Evolutionary conservation across 2,329 filamentous ascomycete species (phyloP), one percentile per base, ranked within the genome.

Genomic region (Colletotrichum sp.): DNA sequence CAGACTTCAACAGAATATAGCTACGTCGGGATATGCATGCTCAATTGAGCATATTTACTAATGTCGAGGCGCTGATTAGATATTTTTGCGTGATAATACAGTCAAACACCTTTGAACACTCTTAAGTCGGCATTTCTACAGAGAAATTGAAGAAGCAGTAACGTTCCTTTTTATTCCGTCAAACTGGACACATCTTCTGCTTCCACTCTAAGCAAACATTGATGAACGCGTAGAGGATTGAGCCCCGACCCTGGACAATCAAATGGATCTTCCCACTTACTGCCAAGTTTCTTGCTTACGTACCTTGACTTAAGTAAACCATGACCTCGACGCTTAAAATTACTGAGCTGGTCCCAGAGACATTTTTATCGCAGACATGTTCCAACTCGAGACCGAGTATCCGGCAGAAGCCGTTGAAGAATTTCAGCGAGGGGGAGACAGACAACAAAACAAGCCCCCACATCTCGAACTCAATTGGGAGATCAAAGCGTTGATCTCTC

Each of bases 81-180:
- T 39, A 9, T 39, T 39, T 39, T 3, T 18, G 16, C 36, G 36
- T 39, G 2, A 39, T 3, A 39, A 10, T 10, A n/a, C 16, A n/a
- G 0, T 44, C 39, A 10, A n/a, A 0, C 39, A 3, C 18, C 5
- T n/a, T n/a, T n/a, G n/a, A n/a, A n/a, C n/a, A n/a, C n/a, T n/a
- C n/a, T n/a, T n/a, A n/a, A n/a, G n/a, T n/a, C n/a, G n/a, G n/a
- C n/a, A n/a, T n/a, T n/a, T n/a, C n/a, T n/a, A n/a, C n/a, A n/a
- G n/a, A n/a, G n/a, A n/a, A 9, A 0, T 18, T 18, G 18, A 5
- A 12, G 3, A n/a, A 3, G 18, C 2, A n/a, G 18, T 8, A 7
- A 12, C 10, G 0, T 13, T 49, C 18, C 1, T 21, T 13, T 21
- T 8, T n/a, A 13, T 12, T 21, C n/a, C 1, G 8, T 52, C 44